Percentiles rank a stretch among this genome's conserved stretches.
Evolutionary conservation across 108 stramenopile genomes (phyloP).

Genomic region (Fistulifera solaris): DNA sequence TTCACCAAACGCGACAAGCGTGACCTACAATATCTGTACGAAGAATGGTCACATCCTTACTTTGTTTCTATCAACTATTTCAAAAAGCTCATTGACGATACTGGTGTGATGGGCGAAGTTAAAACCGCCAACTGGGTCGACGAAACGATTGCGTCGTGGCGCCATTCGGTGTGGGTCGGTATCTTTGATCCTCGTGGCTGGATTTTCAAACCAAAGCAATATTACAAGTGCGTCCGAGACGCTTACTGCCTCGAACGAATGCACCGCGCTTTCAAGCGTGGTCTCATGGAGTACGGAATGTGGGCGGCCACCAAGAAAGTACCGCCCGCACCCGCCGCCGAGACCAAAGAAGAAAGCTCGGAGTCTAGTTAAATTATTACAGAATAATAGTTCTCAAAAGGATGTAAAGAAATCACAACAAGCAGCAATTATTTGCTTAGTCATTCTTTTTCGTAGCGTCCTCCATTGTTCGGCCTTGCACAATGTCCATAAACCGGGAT

Average conservation of each 20-base stretch:
- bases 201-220: conserved; percentile 81
- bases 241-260: conserved; percentile 91
- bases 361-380: too few species aligned
- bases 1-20: conserved; percentile 82
- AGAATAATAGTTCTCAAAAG: too few species aligned
- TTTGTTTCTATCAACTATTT: conserved; percentile 93
- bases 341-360: too few species aligned
- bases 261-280: conserved; percentile 92
- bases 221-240: conserved; percentile 84
- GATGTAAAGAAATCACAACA: too few species aligned
- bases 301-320: conserved; percentile 69
- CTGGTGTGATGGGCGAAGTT: conserved; percentile 79
- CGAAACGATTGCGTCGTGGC: conserved; percentile 88
- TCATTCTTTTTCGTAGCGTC: too few species aligned
- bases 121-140: conserved; percentile 84
- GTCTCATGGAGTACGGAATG: conserved; percentile 97
- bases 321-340: neutral
- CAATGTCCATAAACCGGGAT: neutral
- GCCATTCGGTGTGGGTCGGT: conserved; percentile 92
- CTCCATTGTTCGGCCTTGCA: too few species aligned
- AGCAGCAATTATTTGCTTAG: too few species aligned
- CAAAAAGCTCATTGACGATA: conserved; percentile 75
- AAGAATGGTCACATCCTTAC: conserved; percentile 97
- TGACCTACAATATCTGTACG: conserved; percentile 91
- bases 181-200: conserved; percentile 88